Evolutionary conservation across 73 alveolate genomes (phyloP), one percentile per base, ranked within the genome.

Genomic region (Halteria grandinella): DNA sequence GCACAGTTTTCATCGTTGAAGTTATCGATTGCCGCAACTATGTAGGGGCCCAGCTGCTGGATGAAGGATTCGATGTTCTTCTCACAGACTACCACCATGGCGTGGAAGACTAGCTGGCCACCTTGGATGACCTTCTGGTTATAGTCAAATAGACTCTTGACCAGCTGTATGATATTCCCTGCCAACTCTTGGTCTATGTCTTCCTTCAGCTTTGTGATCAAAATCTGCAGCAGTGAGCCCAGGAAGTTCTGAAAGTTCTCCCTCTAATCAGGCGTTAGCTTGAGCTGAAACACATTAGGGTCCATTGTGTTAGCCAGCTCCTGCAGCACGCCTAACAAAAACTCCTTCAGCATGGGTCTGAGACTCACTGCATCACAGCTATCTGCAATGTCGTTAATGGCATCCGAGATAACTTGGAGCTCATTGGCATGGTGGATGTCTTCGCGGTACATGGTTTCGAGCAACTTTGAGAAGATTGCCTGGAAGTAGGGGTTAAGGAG

Each of bases 221-320:
- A 27, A 28, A 62, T 41, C 20, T 62, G 78, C 27, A 62, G 31
- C 23, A 62, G 8, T 5, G 62, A 21, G 5, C 78, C 60, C 1
- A 62, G 7, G 7, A 2, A 39, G 50, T 62, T 62, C 18, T n/a
- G 10, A 33, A 39, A 39, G 63, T 36, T 62, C 44, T 62, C 78
- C 27, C 3, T 1, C 4, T 62, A n/a, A n/a, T n/a, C n/a, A n/a
- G n/a, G n/a, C n/a, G 48, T 12, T 57, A 51, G 10, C 59, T 15
- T 48, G 8, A 48, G 24, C 6, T 7, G 20, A 15, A 29, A 48
- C 8, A 6, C 21, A 48, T 7, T 12, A 10, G 21, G 59, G 59
- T 48, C 59, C 14, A 29, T n/a, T 6, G 29, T 24, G 70, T 54
- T 54, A 11, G 70, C 10, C 20, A 54, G 54, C 23, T 54, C 70